These are phyloP conservation scores for Lumnitzera racemosa DNA, from an alignment of 345 rosid genomes.

Conservation along the genomic window DNA sequence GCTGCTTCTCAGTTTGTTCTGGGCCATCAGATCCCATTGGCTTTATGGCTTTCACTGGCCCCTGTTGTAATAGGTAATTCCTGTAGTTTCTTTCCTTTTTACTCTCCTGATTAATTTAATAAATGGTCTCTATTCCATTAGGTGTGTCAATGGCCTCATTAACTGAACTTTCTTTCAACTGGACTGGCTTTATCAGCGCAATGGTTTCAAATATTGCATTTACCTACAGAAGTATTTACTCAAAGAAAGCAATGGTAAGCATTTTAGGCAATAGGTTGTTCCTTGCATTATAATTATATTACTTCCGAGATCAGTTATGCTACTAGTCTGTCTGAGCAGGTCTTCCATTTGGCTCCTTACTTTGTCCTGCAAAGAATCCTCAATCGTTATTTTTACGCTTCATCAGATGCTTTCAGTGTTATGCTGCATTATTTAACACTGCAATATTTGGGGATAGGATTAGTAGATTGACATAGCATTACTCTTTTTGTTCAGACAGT, in stretches of 20 bases:
- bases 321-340: background rate
- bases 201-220: slow-evolving; percentile 94
- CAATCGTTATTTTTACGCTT: background rate
- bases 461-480: no score
- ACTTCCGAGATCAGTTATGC: no score
- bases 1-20: slow-evolving; percentile 61
- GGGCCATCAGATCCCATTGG: slow-evolving; percentile 72
- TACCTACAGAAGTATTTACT: slow-evolving; percentile 92
- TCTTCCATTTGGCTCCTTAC: no score
- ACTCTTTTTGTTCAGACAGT: no score
- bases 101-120: background rate
- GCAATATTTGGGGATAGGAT: no score
- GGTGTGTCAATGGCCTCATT: slow-evolving; percentile 92
- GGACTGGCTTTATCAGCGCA: slow-evolving; percentile 94
- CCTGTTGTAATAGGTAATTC: slow-evolving; percentile 43
- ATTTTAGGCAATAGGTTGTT: background rate
- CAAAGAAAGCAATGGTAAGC: slow-evolving; percentile 95
- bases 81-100: background rate
- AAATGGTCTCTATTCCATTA: slow-evolving; percentile 6
- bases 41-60: slow-evolving; percentile 53
- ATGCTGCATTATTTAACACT: no score
- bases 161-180: slow-evolving; percentile 92
- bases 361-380: background rate
- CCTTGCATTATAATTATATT: background rate
- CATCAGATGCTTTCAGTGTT: no score